These are phyloP conservation scores for Floccularia luteovirens DNA, from an alignment of 768 basidiomycete species.

Conservation along the genomic window DNA sequence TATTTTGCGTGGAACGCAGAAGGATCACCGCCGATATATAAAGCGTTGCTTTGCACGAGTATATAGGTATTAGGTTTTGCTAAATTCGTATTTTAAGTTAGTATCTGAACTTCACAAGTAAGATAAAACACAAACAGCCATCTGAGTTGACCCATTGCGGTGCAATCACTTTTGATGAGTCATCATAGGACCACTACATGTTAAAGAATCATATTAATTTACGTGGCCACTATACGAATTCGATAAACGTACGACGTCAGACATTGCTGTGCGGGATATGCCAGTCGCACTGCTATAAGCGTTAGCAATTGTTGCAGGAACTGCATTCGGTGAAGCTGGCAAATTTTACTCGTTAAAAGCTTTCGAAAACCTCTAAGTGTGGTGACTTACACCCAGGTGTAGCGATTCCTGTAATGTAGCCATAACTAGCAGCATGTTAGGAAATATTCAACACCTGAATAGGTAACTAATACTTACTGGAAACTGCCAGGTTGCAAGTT, in stretches of 20 bases:
- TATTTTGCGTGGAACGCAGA: too few species aligned
- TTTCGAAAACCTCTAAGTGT: neutral
- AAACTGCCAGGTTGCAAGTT: slow-evolving; percentile 10
- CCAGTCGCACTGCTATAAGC: slow-evolving; percentile 5
- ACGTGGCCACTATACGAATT: too few species aligned
- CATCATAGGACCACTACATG: too few species aligned
- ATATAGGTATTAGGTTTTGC: too few species aligned
- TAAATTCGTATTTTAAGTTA: too few species aligned
- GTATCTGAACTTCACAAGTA: too few species aligned
- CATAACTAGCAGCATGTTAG: slow-evolving; percentile 5
- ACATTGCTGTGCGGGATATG: slow-evolving; percentile 3
- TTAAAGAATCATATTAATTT: too few species aligned
- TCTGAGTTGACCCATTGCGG: too few species aligned
- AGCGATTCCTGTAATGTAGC: slow-evolving; percentile 7
- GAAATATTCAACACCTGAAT: neutral
- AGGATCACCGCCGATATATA: too few species aligned
- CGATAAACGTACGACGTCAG: slow-evolving; percentile 13
- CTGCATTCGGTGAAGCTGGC: slow-evolving; percentile 6
- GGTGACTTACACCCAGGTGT: slow-evolving; percentile 8
- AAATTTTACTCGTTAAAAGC: neutral
- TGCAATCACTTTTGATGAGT: too few species aligned
- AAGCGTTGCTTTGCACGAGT: too few species aligned
- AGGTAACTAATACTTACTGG: slow-evolving; percentile 9
- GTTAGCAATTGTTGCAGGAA: slow-evolving; percentile 7
- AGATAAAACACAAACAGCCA: too few species aligned